These are phyloP conservation scores for Plenodomus lindquistii DNA, from an alignment of 2,329 filamentous ascomycete species.

Conservation along the genomic window DNA sequence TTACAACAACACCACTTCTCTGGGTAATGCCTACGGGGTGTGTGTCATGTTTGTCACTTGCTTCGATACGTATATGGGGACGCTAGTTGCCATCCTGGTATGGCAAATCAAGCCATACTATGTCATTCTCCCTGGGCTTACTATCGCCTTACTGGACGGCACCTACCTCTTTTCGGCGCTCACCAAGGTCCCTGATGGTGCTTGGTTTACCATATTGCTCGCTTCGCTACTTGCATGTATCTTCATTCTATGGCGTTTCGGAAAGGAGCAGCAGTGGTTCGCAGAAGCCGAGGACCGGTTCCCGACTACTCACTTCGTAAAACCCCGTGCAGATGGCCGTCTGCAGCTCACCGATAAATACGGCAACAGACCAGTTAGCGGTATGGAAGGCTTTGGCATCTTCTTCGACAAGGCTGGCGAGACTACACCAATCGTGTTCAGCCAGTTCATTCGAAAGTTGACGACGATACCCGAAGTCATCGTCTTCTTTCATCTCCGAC, in stretches of 20 bases:
- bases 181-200: conserved; percentile 73
- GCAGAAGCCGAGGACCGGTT: conserved; percentile 65
- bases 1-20: conserved; percentile 66
- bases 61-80: conserved; percentile 75
- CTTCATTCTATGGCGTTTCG: conserved; percentile 77
- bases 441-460: conserved; percentile 74
- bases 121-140: conserved; percentile 65
- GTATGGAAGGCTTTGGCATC: conserved; percentile 65
- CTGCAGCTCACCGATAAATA: conserved; percentile 47
- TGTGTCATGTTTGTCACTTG: conserved; percentile 82
- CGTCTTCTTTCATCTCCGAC: conserved; percentile 75
- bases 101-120: conserved; percentile 66
- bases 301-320: conserved; percentile 52
- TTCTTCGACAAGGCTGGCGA: conserved; percentile 79
- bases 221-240: conserved; percentile 64
- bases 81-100: conserved; percentile 71
- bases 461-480: conserved; percentile 67
- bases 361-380: conserved; percentile 32
- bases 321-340: conserved; percentile 35
- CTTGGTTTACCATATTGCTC: conserved; percentile 76
- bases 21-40: conserved; percentile 76
- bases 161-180: conserved; percentile 71
- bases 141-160: conserved; percentile 69
- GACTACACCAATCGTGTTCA: conserved; percentile 67
- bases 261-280: conserved; percentile 76